phyloP scores from a whole-genome alignment of 1,284 basidiomycete genomes.

The Apiotrichum domesticum region DNA sequence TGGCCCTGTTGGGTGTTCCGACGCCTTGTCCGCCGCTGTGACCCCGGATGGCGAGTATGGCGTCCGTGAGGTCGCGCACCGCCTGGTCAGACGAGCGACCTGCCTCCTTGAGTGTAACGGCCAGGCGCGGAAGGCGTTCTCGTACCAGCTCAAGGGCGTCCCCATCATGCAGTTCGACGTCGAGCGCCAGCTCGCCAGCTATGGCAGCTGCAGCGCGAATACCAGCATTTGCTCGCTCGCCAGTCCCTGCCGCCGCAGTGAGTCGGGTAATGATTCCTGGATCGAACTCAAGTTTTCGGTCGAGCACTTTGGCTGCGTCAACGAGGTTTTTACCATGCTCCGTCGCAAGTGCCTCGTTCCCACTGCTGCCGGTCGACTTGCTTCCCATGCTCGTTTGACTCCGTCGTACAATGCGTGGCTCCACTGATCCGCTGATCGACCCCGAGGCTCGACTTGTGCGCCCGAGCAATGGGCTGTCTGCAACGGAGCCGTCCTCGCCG shows the following conservation, averaged over 20 bases:
- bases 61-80: slow-evolving; percentile 35
- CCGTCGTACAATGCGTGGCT: slow-evolving; percentile 10
- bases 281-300: slow-evolving; percentile 19
- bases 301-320: slow-evolving; percentile 34
- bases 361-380: slow-evolving; percentile 2
- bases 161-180: slow-evolving; percentile 24
- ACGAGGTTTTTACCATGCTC: slow-evolving; percentile 40
- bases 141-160: slow-evolving; percentile 8
- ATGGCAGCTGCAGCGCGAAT: slow-evolving; percentile 25
- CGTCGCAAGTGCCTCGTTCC: slow-evolving; percentile 11
- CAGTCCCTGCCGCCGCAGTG: slow-evolving; percentile 19
- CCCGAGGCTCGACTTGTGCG: slow-evolving; percentile 9
- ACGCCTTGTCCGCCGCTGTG: not conserved
- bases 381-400: slow-evolving; percentile 12
- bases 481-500: slow-evolving; percentile 1
- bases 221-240: slow-evolving; percentile 29
- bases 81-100: slow-evolving; percentile 31
- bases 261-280: slow-evolving; percentile 27
- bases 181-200: slow-evolving; percentile 23
- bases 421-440: not conserved
- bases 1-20: not conserved
- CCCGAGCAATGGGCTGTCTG: slow-evolving; percentile 15
- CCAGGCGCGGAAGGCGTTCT: slow-evolving; percentile 23
- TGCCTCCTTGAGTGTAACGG: slow-evolving; percentile 29
- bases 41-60: slow-evolving; percentile 22